Evolutionary conservation across 345 rosid genomes (phyloP).

Genomic region (Camelina sativa): DNA sequence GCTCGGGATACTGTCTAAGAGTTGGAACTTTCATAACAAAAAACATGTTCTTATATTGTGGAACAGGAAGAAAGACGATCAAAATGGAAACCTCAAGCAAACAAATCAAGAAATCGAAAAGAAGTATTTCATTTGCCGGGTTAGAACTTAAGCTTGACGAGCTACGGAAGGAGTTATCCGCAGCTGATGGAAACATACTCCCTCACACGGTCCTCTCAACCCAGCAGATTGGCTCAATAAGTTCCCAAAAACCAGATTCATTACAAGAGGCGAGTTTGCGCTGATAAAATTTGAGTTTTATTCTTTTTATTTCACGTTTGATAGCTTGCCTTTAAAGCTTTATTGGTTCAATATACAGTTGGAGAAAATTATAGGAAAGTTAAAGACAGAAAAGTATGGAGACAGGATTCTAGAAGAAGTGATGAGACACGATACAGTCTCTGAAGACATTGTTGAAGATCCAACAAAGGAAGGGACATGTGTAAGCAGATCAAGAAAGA

Average conservation of each 20-base stretch:
- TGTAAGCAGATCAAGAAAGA: constrained; percentile 54
- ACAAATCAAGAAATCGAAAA: constrained; percentile 59
- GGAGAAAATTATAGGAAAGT: constrained; percentile 83
- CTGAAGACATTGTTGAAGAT: constrained; percentile 31
- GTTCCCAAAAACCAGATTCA: constrained; percentile 63
- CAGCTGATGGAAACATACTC: constrained; percentile 70
- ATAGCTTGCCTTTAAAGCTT: constrained; percentile 20
- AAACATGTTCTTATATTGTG: constrained; percentile 3
- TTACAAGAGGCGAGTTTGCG: constrained; percentile 58
- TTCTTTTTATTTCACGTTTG: not conserved
- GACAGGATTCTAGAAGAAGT: constrained; percentile 74
- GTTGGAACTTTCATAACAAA: not conserved
- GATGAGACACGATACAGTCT: constrained; percentile 38
- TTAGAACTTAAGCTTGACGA: constrained; percentile 75
- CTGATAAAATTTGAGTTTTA: not conserved
- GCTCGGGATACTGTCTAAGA: no score
- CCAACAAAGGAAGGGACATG: constrained; percentile 49
- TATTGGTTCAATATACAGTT: constrained; percentile 56
- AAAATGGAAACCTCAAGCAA: constrained; percentile 63
- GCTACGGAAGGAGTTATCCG: constrained; percentile 76
- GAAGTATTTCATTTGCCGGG: constrained; percentile 50
- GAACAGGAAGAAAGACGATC: constrained; percentile 64
- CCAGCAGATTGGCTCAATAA: constrained; percentile 69
- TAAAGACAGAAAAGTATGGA: constrained; percentile 80
- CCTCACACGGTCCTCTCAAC: constrained; percentile 86